Evolutionary conservation across 306 rosid genomes (phyloP).

Genomic region (Acacia crassicarpa): DNA sequence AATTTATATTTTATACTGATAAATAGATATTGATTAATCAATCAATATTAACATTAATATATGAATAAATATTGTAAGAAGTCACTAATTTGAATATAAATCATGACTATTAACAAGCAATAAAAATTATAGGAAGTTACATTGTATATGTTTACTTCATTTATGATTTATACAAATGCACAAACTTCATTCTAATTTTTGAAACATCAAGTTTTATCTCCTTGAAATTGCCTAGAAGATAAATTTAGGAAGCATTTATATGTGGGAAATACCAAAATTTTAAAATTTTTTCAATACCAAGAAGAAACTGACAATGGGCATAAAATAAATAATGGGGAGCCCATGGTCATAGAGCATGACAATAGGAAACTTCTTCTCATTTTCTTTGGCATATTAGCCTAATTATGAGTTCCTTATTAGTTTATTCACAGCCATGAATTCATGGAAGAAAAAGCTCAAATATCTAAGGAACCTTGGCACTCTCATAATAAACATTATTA

Average conservation of each 20-base stretch:
- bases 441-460: slow-evolving; percentile 41
- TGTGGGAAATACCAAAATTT: not conserved
- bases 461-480: slow-evolving; percentile 36
- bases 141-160: not conserved
- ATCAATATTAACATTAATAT: not conserved
- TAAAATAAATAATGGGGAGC: slow-evolving; percentile 19
- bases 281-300: not conserved
- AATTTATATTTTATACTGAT: no score
- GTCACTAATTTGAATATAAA: not conserved
- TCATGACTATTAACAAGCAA: not conserved
- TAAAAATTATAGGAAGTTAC: no score
- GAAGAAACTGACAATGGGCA: slow-evolving; percentile 7
- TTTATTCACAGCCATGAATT: slow-evolving; percentile 29
- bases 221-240: not conserved
- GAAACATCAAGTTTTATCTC: not conserved
- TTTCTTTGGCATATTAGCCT: not conserved
- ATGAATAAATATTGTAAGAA: not conserved
- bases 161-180: not conserved
- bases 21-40: no score
- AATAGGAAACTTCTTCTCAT: slow-evolving; percentile 31
- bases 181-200: not conserved
- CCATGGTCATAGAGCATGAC: slow-evolving; percentile 32
- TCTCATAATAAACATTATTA: slow-evolving; percentile 22
- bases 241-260: not conserved
- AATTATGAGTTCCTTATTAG: slow-evolving; percentile 34